phyloP scores from a whole-genome alignment of 2,329 filamentous ascomycete genomes.

The Aspergillus neoniger region DNA sequence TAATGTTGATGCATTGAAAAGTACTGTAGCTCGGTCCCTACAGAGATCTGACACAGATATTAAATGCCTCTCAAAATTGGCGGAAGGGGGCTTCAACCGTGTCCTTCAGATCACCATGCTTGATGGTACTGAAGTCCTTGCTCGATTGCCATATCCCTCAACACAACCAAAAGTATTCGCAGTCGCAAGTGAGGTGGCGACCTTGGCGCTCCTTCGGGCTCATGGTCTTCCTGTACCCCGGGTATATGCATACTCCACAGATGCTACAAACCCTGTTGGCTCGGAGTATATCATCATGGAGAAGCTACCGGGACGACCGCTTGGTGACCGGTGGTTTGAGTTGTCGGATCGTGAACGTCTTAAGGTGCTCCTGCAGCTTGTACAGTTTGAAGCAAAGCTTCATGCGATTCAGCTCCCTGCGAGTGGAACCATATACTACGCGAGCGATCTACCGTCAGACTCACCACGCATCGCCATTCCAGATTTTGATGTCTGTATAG shows the following conservation, averaged over 20 bases:
- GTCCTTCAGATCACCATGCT: constrained; percentile 7
- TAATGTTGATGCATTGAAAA: constrained; percentile 13
- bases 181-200: constrained; percentile 1
- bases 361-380: constrained; percentile 5
- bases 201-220: constrained; percentile 1
- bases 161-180: background rate
- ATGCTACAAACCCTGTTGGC: constrained; percentile 3
- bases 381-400: constrained; percentile 3
- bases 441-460: constrained; percentile 3
- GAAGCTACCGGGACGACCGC: constrained; percentile 5
- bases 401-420: constrained; percentile 2
- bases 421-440: constrained; percentile 6
- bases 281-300: constrained; percentile 9
- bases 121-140: constrained; percentile 1
- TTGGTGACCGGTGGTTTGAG: background rate
- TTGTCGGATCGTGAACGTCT: constrained; percentile 4
- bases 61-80: constrained; percentile 11
- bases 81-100: constrained; percentile 13
- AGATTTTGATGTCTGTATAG: background rate
- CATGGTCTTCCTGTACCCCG: constrained; percentile 4
- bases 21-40: constrained; percentile 10
- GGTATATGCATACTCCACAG: constrained; percentile 3
- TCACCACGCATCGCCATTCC: constrained; percentile 2
- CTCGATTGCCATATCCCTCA: constrained; percentile 4
- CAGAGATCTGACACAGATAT: constrained; percentile 1